These are phyloP conservation scores for Fusarium caatingaense DNA, from an alignment of 2,329 filamentous ascomycete genomes.

Conservation along the genomic window DNA sequence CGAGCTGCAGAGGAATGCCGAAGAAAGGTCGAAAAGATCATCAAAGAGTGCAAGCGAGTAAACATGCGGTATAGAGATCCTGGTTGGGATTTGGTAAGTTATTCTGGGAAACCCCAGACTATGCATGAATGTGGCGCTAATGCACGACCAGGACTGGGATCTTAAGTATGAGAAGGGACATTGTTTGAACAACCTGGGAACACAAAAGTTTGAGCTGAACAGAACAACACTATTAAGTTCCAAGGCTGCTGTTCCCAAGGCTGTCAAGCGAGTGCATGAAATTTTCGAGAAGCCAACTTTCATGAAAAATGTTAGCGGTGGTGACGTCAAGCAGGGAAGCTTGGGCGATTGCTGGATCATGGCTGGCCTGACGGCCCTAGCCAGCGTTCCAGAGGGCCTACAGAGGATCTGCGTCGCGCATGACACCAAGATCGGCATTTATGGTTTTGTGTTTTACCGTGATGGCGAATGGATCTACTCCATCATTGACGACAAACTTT, in stretches of 20 bases:
- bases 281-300: slow-evolving; percentile 82
- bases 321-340: slow-evolving; percentile 81
- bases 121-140: slow-evolving; percentile 23
- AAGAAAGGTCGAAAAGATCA: slow-evolving; percentile 70
- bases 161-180: slow-evolving; percentile 72
- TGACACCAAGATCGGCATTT: slow-evolving; percentile 80
- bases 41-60: slow-evolving; percentile 74
- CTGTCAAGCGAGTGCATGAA: slow-evolving; percentile 79
- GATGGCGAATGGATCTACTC: slow-evolving; percentile 94
- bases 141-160: slow-evolving; percentile 66
- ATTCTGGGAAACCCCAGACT: background rate
- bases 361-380: slow-evolving; percentile 80
- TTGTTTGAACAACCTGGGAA: slow-evolving; percentile 65
- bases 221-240: slow-evolving; percentile 59
- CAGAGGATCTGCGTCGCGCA: slow-evolving; percentile 80
- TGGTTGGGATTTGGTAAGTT: slow-evolving; percentile 66
- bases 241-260: slow-evolving; percentile 70
- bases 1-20: slow-evolving; percentile 72
- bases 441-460: slow-evolving; percentile 88
- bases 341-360: slow-evolving; percentile 89
- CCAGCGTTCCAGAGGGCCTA: slow-evolving; percentile 77
- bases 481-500: slow-evolving; percentile 91
- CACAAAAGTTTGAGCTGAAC: slow-evolving; percentile 63
- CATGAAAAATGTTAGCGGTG: slow-evolving; percentile 71
- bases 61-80: slow-evolving; percentile 84